Percentiles rank a stretch among this genome's conserved stretches.
Evolutionary conservation across 75 land plant genomes (phyloP).

Genomic region (Larix kaempferi): DNA sequence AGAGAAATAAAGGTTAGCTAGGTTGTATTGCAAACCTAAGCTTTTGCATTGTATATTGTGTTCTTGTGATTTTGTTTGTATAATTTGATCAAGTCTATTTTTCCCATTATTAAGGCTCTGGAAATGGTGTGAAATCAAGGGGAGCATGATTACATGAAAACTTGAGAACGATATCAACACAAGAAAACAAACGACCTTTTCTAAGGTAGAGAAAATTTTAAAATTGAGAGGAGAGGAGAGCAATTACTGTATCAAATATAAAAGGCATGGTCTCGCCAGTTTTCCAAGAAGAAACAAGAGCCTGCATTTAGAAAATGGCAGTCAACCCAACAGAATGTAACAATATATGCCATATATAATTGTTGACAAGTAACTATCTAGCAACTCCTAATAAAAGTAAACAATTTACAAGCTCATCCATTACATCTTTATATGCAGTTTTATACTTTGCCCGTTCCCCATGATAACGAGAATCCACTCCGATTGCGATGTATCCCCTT

Average conservation of each 20-base stretch:
- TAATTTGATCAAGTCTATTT: too few relatives aligned
- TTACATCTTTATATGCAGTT: slow-evolving; percentile 64
- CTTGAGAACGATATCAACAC: too few relatives aligned
- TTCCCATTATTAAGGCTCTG: too few relatives aligned
- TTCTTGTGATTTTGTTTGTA: too few relatives aligned
- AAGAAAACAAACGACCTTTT: too few relatives aligned
- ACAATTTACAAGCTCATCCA: slow-evolving; percentile 3
- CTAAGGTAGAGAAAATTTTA: too few relatives aligned
- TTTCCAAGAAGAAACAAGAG: slow-evolving; percentile 86
- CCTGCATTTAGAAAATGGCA: slow-evolving; percentile 44
- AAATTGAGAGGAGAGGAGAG: too few relatives aligned
- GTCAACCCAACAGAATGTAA: background rate
- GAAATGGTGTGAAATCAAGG: too few relatives aligned
- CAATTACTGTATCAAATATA: slow-evolving; percentile 84
- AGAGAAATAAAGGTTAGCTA: too few relatives aligned
- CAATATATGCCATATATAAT: background rate
- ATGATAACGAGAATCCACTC: slow-evolving; percentile 89
- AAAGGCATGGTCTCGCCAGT: slow-evolving; percentile 95
- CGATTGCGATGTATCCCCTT: slow-evolving; percentile 69
- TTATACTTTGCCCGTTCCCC: slow-evolving; percentile 68
- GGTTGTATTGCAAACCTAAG: too few relatives aligned
- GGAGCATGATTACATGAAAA: too few relatives aligned
- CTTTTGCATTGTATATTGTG: too few relatives aligned
- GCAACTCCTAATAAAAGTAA: background rate
- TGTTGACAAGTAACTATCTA: background rate